Percentiles rank a stretch among this genome's conserved stretches.
Conservation (phyloP, 2,329 filamentous ascomycete species). For the Aspergillus luchuensis region DNA sequence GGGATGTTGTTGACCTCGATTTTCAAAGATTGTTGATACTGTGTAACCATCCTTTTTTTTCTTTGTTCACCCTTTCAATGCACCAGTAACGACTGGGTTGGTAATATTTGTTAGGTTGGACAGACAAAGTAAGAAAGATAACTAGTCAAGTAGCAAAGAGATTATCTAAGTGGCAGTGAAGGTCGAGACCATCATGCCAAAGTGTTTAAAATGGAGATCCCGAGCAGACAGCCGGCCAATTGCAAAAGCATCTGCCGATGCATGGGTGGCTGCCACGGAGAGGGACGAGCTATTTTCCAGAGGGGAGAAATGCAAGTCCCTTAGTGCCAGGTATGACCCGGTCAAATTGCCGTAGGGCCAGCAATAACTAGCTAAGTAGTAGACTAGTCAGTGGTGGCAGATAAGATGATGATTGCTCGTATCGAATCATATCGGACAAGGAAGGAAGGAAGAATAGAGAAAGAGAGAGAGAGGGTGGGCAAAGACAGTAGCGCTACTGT, state of each 20-base stretch:
- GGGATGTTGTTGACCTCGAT: neutral
- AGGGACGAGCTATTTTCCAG: constrained; percentile 1
- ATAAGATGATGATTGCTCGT: neutral
- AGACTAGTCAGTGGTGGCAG: neutral
- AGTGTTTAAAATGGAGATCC: neutral
- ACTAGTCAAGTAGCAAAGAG: neutral
- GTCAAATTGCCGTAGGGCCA: neutral
- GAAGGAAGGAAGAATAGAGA: neutral
- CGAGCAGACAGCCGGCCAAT: neutral
- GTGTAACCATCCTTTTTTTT: neutral
- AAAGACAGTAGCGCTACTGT: no score
- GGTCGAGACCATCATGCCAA: neutral
- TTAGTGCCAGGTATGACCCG: no score
- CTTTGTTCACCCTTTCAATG: neutral
- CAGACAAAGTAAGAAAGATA: neutral
- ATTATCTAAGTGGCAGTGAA: neutral
- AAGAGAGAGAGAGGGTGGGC: no score
- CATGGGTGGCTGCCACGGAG: neutral
- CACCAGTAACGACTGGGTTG: neutral
- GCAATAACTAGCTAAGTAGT: no score
- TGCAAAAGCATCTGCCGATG: neutral
- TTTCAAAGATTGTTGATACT: neutral
- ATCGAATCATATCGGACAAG: neutral
- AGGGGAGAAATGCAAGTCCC: neutral
- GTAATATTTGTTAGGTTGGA: neutral